phyloP scores from a whole-genome alignment of 768 basidiomycete species.

The Hygrocybe punicea region DNA sequence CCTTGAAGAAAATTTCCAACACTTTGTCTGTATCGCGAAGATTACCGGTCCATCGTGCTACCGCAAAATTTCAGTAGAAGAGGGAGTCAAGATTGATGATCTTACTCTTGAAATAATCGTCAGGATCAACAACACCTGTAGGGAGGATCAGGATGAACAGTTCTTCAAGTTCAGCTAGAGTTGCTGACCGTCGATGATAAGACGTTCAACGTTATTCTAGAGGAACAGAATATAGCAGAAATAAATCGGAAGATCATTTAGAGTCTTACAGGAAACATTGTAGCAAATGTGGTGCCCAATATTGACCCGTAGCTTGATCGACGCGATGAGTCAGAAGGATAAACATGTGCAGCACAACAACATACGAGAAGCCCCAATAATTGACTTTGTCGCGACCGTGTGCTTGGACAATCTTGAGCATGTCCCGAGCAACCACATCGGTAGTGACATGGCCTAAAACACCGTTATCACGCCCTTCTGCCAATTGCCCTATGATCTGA shows the following conservation, averaged over 20 bases:
- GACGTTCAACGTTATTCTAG: slow-evolving; percentile 31
- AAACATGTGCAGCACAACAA: neutral
- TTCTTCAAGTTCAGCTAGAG: neutral
- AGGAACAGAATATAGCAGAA: neutral
- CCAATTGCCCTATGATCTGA: slow-evolving; percentile 32
- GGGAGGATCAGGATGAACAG: neutral
- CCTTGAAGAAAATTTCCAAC: slow-evolving; percentile 21
- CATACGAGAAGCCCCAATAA: slow-evolving; percentile 31
- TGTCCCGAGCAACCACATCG: slow-evolving; percentile 39
- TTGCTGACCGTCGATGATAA: slow-evolving; percentile 31
- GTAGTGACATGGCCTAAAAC: slow-evolving; percentile 34
- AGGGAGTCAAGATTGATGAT: neutral
- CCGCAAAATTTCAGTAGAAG: neutral
- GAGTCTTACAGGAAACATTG: slow-evolving; percentile 33
- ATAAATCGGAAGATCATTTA: neutral
- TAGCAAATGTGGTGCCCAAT: slow-evolving; percentile 32
- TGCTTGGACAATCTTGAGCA: slow-evolving; percentile 35
- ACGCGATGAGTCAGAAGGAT: neutral
- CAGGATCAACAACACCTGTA: slow-evolving; percentile 24
- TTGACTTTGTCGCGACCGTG: slow-evolving; percentile 33
- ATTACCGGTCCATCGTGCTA: slow-evolving; percentile 16
- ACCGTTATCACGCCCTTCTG: slow-evolving; percentile 28
- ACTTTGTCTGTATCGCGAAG: slow-evolving; percentile 22
- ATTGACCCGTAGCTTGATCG: slow-evolving; percentile 24
- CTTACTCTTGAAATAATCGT: slow-evolving; percentile 24